These are phyloP conservation scores for Pseudogymnoascus sp. DNA, from an alignment of 2,329 filamentous ascomycete genomes.

Conservation along the genomic window DNA sequence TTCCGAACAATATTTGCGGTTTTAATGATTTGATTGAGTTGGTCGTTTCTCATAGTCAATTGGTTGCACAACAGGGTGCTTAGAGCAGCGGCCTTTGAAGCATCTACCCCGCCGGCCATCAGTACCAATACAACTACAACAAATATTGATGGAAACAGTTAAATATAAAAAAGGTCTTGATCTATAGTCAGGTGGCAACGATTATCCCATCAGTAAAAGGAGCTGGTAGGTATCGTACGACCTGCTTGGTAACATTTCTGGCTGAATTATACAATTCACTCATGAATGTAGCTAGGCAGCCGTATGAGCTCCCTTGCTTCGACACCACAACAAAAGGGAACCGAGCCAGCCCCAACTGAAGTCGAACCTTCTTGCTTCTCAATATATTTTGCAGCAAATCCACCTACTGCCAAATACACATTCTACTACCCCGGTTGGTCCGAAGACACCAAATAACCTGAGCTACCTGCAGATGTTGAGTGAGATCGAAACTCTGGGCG, in stretches of 20 bases:
- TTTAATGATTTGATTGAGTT: background rate
- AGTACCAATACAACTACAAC: background rate
- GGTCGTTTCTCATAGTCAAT: background rate
- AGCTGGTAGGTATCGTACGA: background rate
- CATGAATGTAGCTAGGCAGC: background rate
- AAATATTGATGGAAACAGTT: background rate
- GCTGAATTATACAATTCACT: background rate
- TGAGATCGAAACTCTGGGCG: background rate
- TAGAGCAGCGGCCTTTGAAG: background rate
- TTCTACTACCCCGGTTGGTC: background rate
- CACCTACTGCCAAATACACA: background rate
- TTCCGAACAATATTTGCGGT: background rate
- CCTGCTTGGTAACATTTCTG: background rate
- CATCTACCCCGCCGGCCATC: background rate
- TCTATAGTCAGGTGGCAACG: background rate
- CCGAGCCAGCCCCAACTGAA: background rate
- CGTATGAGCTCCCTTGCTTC: background rate
- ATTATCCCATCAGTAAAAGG: background rate
- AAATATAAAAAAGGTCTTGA: background rate
- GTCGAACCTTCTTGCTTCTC: background rate
- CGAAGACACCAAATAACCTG: background rate
- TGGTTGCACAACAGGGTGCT: background rate
- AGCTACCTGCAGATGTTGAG: background rate
- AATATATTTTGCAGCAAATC: background rate
- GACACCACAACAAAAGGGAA: background rate